Conservation (phyloP, 129 eudicot species). For the carrot (Daucus carota) region DH1_v3.0 NC_030381.2:19439001-19439500, state of each 20-base stretch:
- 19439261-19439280: not conserved
- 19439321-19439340: not conserved
- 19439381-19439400: not conserved
- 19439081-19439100: constrained; percentile 91
- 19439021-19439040: constrained; percentile 5
- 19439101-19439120: constrained; percentile 95
- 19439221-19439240: not conserved
- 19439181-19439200: constrained; percentile 7
- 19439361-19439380: not conserved
- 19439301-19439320: not conserved
- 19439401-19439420: not conserved
- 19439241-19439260: not conserved
- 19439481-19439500: not conserved
- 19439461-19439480: not conserved
- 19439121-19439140: constrained; percentile 67
- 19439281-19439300: not conserved
- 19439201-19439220: not conserved
- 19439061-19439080: constrained; percentile 30
- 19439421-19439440: not conserved
- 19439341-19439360: not conserved
- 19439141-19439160: constrained; percentile 79
- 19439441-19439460: not conserved
- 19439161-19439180: constrained; percentile 95
- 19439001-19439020: not conserved
- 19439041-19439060: not conserved